Evolutionary conservation across 345 rosid species (phyloP).

Genomic region (Eucalyptus marginata): DNA sequence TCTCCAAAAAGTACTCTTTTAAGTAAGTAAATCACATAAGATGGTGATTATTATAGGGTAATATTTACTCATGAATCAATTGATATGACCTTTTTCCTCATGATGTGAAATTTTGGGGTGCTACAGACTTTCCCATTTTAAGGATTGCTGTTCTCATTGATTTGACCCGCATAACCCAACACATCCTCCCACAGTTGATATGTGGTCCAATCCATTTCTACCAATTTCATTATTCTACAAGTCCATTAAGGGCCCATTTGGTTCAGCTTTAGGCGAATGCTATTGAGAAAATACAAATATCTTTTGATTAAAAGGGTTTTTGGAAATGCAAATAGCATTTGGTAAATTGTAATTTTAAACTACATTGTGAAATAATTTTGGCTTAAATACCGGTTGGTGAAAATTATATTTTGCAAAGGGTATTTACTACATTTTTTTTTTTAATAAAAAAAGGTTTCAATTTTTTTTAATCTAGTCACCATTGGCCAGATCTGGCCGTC

Average conservation of each 20-base stretch:
- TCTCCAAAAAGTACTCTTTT: not conserved
- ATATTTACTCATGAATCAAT: not conserved
- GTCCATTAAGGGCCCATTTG: not conserved
- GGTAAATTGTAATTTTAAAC: not conserved
- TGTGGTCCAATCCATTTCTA: not conserved
- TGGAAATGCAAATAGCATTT: fast-evolving
- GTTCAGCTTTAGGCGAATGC: fast-evolving
- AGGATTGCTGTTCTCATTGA: not conserved
- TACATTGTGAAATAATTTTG: fast-evolving
- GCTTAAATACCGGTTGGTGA: not conserved
- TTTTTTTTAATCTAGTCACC: no score
- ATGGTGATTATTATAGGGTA: not conserved
- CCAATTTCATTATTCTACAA: not conserved
- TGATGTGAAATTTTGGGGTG: not conserved
- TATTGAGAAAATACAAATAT: fast-evolving
- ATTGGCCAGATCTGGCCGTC: fast-evolving
- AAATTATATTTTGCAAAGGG: not conserved
- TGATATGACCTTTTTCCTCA: not conserved
- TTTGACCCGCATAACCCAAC: not conserved
- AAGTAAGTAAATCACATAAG: not conserved
- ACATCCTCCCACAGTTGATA: not conserved
- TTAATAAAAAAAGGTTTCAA: no score
- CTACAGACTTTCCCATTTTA: not conserved
- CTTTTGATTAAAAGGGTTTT: fast-evolving
- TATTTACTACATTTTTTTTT: not conserved